These are phyloP conservation scores for Sphaerosporella brunnea DNA, from an alignment of 495 filamentous ascomycete species.

Conservation along the genomic window DNA sequence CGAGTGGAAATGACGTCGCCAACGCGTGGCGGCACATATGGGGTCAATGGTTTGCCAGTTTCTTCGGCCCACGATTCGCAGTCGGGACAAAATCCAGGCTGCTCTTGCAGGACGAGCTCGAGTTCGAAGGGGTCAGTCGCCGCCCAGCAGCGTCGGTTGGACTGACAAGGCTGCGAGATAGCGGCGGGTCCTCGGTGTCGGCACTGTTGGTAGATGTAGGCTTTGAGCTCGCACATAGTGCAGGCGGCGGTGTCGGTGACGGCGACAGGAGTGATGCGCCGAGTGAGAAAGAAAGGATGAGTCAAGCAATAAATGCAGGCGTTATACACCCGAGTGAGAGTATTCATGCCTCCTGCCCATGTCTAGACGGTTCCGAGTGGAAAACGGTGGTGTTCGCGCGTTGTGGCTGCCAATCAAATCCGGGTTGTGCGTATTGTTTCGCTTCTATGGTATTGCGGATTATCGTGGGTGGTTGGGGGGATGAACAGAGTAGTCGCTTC, in stretches of 20 bases:
- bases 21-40: neutral
- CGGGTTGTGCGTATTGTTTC: no score
- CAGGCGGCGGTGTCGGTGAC: neutral
- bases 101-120: neutral
- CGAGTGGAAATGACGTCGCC: neutral
- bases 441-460: no score
- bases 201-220: conserved; percentile 2
- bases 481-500: no score
- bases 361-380: no score
- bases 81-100: neutral
- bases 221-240: conserved; percentile 1
- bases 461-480: no score
- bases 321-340: no score
- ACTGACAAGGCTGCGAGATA: neutral
- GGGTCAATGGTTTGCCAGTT: neutral
- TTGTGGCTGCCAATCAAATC: no score
- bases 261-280: no score
- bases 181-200: conserved; percentile 1
- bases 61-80: neutral
- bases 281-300: no score
- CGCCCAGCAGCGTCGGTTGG: neutral
- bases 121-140: neutral
- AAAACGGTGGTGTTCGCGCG: no score
- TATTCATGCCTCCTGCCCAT: no score
- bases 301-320: no score